These are phyloP conservation scores for Amanita molliuscula DNA, from an alignment of 768 basidiomycete genomes.

Conservation along the genomic window DNA sequence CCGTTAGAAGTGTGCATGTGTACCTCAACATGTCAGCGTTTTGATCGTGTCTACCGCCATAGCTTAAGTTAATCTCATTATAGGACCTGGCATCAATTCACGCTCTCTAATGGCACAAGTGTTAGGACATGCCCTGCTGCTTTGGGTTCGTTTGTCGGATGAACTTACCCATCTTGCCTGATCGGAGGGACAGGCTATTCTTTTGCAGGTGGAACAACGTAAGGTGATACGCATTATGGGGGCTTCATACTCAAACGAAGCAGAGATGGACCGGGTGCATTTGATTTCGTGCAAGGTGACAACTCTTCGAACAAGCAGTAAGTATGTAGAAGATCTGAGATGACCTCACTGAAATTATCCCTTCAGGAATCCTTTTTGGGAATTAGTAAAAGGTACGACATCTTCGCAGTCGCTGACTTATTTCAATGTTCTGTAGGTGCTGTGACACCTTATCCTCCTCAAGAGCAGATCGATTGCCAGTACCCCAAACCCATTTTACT, in stretches of 20 bases:
- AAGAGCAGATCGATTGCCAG: slow-evolving; percentile 60
- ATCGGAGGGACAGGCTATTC: slow-evolving; percentile 39
- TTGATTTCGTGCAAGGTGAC: slow-evolving; percentile 70
- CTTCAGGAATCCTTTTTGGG: slow-evolving; percentile 68
- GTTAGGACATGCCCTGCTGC: slow-evolving; percentile 73
- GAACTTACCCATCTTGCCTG: neutral
- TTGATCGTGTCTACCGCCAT: neutral
- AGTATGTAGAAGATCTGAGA: slow-evolving; percentile 13
- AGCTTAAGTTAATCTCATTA: slow-evolving; percentile 2
- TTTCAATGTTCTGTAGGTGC: slow-evolving; percentile 25
- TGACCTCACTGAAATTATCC: neutral
- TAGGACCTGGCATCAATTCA: slow-evolving; percentile 58
- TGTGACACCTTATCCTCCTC: slow-evolving; percentile 54
- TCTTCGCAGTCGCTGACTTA: neutral
- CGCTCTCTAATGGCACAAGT: slow-evolving; percentile 52
- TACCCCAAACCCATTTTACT: slow-evolving; percentile 70
- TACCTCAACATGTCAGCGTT: slow-evolving; percentile 55
- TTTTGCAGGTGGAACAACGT: slow-evolving; percentile 80
- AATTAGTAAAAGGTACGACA: slow-evolving; percentile 54
- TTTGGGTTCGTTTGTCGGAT: slow-evolving; percentile 37
- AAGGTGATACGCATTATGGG: slow-evolving; percentile 13
- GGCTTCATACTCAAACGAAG: neutral
- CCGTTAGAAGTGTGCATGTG: slow-evolving; percentile 61
- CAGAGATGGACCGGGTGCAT: slow-evolving; percentile 73
- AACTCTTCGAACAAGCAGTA: slow-evolving; percentile 52